A percentile compares a stretch with the other conserved stretches of the same genome.
These are phyloP conservation scores for Chlamydomonas sp. DNA, from an alignment of 139 green algal genomes.

Conservation along the genomic window DNA sequence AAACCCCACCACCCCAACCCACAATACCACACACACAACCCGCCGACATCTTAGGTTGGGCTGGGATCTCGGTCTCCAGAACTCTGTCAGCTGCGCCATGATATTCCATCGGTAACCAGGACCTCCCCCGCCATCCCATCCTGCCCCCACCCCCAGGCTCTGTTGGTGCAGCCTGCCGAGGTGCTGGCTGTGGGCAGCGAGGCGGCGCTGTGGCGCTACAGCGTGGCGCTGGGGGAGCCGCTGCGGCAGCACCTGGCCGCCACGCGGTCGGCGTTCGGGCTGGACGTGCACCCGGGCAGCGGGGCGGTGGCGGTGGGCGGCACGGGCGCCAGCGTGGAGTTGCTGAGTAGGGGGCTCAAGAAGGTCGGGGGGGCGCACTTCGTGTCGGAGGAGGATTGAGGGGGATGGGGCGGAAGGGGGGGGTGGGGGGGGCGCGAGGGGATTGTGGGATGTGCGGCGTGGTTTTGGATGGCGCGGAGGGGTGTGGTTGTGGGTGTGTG, in stretches of 20 bases:
- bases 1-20: not conserved
- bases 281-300: slow-evolving; percentile 19
- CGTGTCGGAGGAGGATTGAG: slow-evolving; percentile 24
- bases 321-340: not conserved
- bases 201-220: slow-evolving; percentile 8
- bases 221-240: not conserved
- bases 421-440: too few relatives aligned
- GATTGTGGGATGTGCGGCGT: too few relatives aligned
- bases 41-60: not conserved
- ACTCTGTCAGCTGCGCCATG: not conserved
- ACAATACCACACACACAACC: too few relatives aligned
- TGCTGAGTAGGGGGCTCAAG: slow-evolving; percentile 36
- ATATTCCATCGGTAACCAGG: not conserved
- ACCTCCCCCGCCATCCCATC: not conserved
- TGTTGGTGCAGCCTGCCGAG: slow-evolving; percentile 25
- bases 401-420: not conserved
- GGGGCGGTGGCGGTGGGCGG: slow-evolving; percentile 34
- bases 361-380: not conserved
- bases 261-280: slow-evolving; percentile 5
- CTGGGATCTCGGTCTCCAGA: not conserved
- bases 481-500: too few relatives aligned
- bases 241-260: not conserved
- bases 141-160: slow-evolving; percentile 3
- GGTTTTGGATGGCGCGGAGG: too few relatives aligned
- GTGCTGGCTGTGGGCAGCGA: slow-evolving; percentile 30